Conservation (phyloP, 2,329 filamentous ascomycete genomes). For the Ophiostoma angusticollis region DNA sequence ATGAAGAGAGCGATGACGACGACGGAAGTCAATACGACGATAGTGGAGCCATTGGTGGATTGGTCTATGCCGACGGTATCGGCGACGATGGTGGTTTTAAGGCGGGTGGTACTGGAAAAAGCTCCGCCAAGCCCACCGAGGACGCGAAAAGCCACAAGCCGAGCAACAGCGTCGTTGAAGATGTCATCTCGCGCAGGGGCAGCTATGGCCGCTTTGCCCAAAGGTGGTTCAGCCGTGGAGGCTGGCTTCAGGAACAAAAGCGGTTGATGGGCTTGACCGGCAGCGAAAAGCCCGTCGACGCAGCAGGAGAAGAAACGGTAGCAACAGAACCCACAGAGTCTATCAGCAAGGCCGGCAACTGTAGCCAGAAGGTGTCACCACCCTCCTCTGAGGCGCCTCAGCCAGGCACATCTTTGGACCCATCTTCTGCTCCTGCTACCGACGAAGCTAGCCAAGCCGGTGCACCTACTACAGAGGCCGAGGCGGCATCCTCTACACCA, state of each 20-base stretch:
- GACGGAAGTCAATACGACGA: conserved; percentile 17
- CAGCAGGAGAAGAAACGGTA: conserved; percentile 12
- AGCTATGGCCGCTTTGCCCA: conserved; percentile 82
- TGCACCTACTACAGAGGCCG: neutral
- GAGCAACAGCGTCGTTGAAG: conserved; percentile 61
- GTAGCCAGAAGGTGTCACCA: neutral
- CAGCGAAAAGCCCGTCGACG: conserved; percentile 27
- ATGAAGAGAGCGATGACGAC: conserved; percentile 23
- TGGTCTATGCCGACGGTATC: conserved; percentile 8
- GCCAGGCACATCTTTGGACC: neutral
- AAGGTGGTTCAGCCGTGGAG: conserved; percentile 79
- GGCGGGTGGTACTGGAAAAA: neutral
- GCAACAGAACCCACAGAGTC: conserved; percentile 1
- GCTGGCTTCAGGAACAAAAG: conserved; percentile 62
- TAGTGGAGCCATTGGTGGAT: conserved; percentile 9
- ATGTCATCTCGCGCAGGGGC: conserved; percentile 73
- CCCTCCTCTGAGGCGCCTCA: neutral
- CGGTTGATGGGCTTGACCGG: conserved; percentile 55
- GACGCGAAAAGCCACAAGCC: neutral
- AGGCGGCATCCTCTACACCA: conserved; percentile 1
- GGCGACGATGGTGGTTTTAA: neutral
- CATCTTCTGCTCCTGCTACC: neutral
- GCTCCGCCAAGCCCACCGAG: neutral
- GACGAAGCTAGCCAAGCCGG: neutral
- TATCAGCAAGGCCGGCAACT: neutral